phyloP scores from a whole-genome alignment of 345 rosid genomes.

The Geranium brycei region DNA sequence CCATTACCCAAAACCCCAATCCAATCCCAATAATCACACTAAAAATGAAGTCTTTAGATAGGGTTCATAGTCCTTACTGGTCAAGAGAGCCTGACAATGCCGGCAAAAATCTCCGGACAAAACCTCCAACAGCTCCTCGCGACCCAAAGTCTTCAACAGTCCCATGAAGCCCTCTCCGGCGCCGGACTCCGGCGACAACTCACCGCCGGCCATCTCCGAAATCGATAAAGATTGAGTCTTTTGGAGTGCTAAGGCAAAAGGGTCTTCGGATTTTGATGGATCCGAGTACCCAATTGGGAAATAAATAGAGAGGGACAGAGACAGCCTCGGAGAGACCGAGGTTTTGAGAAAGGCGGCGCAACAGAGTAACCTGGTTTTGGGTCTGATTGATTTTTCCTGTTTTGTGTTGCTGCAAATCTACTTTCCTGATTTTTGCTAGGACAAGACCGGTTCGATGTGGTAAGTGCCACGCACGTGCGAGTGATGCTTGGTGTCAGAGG shows the following conservation, averaged over 20 bases:
- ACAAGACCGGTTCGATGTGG: too few species aligned
- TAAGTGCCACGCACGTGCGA: too few species aligned
- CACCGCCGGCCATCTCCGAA: neutral
- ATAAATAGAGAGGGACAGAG: too few species aligned
- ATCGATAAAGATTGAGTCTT: neutral
- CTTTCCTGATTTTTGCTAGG: too few species aligned
- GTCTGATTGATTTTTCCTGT: too few species aligned
- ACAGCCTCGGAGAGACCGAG: too few species aligned
- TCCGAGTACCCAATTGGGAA: neutral
- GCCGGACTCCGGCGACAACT: neutral
- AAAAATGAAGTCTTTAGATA: neutral
- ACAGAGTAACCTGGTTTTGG: too few species aligned
- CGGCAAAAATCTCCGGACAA: constrained; percentile 23
- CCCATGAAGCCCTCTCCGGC: neutral
- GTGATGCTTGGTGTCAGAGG: too few species aligned
- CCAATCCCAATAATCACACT: too few species aligned
- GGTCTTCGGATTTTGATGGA: neutral
- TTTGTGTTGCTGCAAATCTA: too few species aligned
- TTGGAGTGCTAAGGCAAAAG: neutral
- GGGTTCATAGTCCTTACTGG: constrained; percentile 9
- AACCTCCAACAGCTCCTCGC: constrained; percentile 16
- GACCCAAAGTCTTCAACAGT: constrained; percentile 10
- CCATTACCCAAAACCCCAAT: too few species aligned
- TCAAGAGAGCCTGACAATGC: constrained; percentile 13
- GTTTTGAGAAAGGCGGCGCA: too few species aligned